Evolutionary conservation across 2,329 filamentous ascomycete species (phyloP).

Genomic region (Helicocarpus griseus): DNA sequence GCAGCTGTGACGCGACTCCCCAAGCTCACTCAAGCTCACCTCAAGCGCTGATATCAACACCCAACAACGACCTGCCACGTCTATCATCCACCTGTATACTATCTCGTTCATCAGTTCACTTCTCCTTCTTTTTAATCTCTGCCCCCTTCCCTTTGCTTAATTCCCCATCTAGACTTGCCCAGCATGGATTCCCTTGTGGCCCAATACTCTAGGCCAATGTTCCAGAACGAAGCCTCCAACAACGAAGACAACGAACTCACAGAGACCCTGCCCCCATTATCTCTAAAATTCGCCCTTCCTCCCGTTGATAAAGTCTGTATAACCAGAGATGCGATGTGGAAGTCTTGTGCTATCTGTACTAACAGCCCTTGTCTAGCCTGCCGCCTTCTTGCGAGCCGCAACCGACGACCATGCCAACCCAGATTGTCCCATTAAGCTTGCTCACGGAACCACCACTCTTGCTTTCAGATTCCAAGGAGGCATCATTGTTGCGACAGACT

Average conservation of each 20-base stretch:
- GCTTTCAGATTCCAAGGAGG: slow-evolving; percentile 97
- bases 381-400: slow-evolving; percentile 89
- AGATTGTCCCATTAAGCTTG: slow-evolving; percentile 96
- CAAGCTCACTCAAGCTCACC: not conserved
- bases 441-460: slow-evolving; percentile 95
- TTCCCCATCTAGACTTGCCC: not conserved
- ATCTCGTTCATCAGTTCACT: too few species aligned
- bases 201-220: slow-evolving; percentile 74
- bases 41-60: not conserved
- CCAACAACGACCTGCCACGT: not conserved
- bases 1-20: slow-evolving; percentile 15
- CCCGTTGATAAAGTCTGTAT: slow-evolving; percentile 73
- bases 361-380: slow-evolving; percentile 48
- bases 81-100: slow-evolving; percentile 1
- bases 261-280: slow-evolving; percentile 64
- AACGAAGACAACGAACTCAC: slow-evolving; percentile 66
- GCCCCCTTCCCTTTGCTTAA: not conserved
- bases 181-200: slow-evolving; percentile 87
- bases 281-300: slow-evolving; percentile 89
- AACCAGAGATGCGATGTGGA: too few species aligned
- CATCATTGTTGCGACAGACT: slow-evolving; percentile 97
- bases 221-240: slow-evolving; percentile 61
- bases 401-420: slow-evolving; percentile 97
- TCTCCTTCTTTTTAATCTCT: not conserved
- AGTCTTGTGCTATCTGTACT: not conserved